phyloP scores from a whole-genome alignment of 495 filamentous ascomycete species.

The Aspergillus egyptiacus region DNA sequence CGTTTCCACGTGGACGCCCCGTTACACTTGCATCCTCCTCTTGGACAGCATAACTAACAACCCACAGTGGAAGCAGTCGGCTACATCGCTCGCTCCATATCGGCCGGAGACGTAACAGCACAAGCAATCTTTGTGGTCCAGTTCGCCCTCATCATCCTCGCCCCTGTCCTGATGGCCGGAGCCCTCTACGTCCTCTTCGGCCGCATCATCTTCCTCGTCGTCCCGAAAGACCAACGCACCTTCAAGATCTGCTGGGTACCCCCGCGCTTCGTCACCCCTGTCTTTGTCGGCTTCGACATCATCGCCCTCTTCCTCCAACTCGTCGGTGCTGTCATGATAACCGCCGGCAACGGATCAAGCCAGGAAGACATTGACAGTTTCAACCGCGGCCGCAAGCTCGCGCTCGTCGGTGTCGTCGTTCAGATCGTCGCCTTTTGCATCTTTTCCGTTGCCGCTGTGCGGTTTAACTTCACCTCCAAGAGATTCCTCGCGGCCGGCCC shows the following conservation, averaged over 20 bases:
- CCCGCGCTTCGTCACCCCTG: constrained; percentile 32
- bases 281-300: constrained; percentile 32
- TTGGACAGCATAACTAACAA: no score
- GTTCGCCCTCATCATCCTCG: constrained; percentile 33
- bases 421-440: constrained; percentile 41
- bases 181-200: constrained; percentile 52
- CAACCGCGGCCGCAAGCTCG: constrained; percentile 35
- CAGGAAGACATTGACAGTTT: constrained; percentile 12
- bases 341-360: constrained; percentile 16
- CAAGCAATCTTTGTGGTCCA: constrained; percentile 31
- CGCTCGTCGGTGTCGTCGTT: constrained; percentile 34
- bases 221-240: constrained; percentile 34
- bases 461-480: constrained; percentile 39
- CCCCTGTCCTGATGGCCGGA: constrained; percentile 45
- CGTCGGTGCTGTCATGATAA: constrained; percentile 31
- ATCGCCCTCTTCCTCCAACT: constrained; percentile 27
- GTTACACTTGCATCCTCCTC: neutral
- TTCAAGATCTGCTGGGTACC: constrained; percentile 36
- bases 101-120: constrained; percentile 25
- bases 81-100: constrained; percentile 36
- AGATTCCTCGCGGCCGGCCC: constrained; percentile 26
- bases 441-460: constrained; percentile 33
- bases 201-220: constrained; percentile 37
- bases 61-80: constrained; percentile 41
- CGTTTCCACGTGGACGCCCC: constrained; percentile 7